phyloP scores from a whole-genome alignment of 2,329 filamentous ascomycete species.

The Emergomyces orientalis region DNA sequence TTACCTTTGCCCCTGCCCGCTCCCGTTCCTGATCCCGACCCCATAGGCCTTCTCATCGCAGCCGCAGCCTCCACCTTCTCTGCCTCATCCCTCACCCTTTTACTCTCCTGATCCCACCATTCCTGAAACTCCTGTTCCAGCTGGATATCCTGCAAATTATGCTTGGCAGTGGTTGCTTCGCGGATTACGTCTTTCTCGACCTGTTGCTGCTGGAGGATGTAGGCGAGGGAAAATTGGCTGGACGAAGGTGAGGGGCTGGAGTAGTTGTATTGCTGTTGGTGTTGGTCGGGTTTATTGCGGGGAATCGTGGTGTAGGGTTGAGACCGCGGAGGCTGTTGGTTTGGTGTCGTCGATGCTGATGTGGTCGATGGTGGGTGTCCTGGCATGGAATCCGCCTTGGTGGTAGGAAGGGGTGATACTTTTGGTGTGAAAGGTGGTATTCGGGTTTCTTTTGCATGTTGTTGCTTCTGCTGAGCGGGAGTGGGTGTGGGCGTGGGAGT shows the following conservation, averaged over 20 bases:
- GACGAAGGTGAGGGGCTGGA: constrained; percentile 43
- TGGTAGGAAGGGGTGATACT: neutral
- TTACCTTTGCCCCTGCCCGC: constrained; percentile 13
- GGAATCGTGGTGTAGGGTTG: constrained; percentile 20
- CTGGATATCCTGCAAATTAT: constrained; percentile 88
- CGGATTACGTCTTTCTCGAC: constrained; percentile 72
- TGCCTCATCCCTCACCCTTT: constrained; percentile 57
- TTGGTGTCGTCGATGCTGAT: constrained; percentile 28
- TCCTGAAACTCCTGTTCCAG: constrained; percentile 94
- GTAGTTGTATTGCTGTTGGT: constrained; percentile 16
- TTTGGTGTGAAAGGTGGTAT: constrained; percentile 4
- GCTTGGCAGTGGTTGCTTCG: constrained; percentile 70
- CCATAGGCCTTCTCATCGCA: constrained; percentile 23
- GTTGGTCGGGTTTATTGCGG: constrained; percentile 39
- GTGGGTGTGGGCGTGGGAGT: constrained; percentile 3
- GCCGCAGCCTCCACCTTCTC: constrained; percentile 23
- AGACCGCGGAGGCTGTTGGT: constrained; percentile 23
- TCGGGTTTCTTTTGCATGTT: neutral
- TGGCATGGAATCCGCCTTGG: neutral
- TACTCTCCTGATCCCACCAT: constrained; percentile 87
- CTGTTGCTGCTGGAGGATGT: constrained; percentile 82
- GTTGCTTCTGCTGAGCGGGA: neutral
- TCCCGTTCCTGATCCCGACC: constrained; percentile 1
- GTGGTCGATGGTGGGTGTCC: neutral
- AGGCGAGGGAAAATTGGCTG: constrained; percentile 65